A percentile compares a stretch with the other conserved stretches of the same genome.
phyloP scores from a whole-genome alignment of 441 rosid genomes.

The Populus hybrid region DNA sequence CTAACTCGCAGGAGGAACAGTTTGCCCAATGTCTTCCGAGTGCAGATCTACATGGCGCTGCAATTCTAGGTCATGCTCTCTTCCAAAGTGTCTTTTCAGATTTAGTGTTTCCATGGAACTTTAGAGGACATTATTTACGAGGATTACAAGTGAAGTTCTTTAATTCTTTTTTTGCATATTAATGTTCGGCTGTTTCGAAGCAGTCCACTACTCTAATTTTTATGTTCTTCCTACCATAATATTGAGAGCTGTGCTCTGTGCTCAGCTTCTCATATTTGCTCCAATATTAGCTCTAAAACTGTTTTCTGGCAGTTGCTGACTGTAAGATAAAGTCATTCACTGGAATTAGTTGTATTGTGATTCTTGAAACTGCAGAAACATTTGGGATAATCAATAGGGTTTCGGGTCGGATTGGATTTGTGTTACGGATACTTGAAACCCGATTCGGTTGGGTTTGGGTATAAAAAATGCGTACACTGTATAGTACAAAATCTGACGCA shows the following conservation, averaged over 20 bases:
- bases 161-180: not conserved
- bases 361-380: conserved; percentile 85
- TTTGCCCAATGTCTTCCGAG: conserved; percentile 50
- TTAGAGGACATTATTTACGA: not conserved
- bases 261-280: not conserved
- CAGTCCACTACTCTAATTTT: not conserved
- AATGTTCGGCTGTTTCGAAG: conserved; percentile 1
- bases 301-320: conserved; percentile 56
- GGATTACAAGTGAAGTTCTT: not conserved
- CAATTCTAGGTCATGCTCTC: conserved; percentile 49
- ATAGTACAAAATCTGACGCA: no score
- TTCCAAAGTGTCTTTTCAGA: not conserved
- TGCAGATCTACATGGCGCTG: conserved; percentile 88
- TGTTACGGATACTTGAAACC: no score
- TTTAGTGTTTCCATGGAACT: not conserved
- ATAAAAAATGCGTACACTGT: no score
- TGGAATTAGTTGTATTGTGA: conserved; percentile 73
- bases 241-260: conserved; percentile 5
- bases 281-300: conserved; percentile 1
- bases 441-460: no score
- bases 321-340: conserved; percentile 56
- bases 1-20: conserved; percentile 50
- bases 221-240: not conserved
- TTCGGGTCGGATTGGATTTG: no score
- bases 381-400: conserved; percentile 54